Base-by-base conservation (phyloP, 2,329 filamentous ascomycete species). In the Trichoderma hamatum region DNA sequence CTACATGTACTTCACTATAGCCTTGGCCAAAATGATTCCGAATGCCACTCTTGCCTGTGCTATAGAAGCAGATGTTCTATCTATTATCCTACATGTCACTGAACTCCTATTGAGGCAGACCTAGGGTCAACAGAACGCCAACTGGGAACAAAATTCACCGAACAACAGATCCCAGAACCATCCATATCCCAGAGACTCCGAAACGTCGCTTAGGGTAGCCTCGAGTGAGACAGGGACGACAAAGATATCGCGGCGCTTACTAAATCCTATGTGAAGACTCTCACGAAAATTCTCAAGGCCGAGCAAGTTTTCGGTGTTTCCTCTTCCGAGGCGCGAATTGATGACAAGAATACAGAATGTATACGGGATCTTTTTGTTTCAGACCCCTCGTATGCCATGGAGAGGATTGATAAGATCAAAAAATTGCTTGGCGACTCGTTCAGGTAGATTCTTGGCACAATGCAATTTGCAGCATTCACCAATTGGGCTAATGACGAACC, bases 401-500 rank as follows among this genome's bases (percentile, higher is more conserved):
- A 71, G 9, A 71, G 49, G 16, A 58, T 72, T 58, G 69, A 72
- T 56, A 68, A 49, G n/a, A 69, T 67, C 43, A 72, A 71, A 28
- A 67, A 28, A 39, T 63, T 72, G 21, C 59, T 70, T 10, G 59
- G 71, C 24, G 58, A 59, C 28, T 67, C 69, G 3, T 72, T 59
- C 54, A 70, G 68, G 3, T 72, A 69, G 71, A 70, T 72, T 46
- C 51, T 72, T 64, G n/a, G n/a, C n/a, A n/a, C n/a, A n/a, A n/a
- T n/a, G n/a, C n/a, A n/a, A n/a, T n/a, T n/a, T n/a, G n/a, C n/a
- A n/a, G 67, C 68, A 13, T 79, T 80, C 58, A 71, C 70, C 26
- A 58, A 73, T 39, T 81, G 77, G 77, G 74, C 70, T 9, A 67
- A 74, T 14, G 21, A 51, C 10, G 60, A 63, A 32, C 7, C n/a